Percentiles rank a stretch among this genome's conserved stretches.
phyloP scores from a whole-genome alignment of 2,329 filamentous ascomycete species.

The Talaromyces rugulosus region DNA sequence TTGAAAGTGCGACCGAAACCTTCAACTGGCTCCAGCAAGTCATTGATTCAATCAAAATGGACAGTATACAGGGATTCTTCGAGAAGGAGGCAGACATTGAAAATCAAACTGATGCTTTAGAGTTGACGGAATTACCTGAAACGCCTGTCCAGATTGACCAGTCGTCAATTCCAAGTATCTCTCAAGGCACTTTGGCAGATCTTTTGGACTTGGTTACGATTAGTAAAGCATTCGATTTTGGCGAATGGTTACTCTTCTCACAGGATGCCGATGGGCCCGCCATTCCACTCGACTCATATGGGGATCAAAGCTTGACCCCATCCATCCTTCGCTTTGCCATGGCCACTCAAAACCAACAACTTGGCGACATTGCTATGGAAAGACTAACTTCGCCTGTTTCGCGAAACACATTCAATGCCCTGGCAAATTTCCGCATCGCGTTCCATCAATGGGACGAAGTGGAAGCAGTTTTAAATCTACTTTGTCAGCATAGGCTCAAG shows the following conservation, averaged over 20 bases:
- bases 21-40: conserved; percentile 31
- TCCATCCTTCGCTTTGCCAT: conserved; percentile 53
- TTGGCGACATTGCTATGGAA: conserved; percentile 26
- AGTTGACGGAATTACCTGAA: not conserved
- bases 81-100: conserved; percentile 6
- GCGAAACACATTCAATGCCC: conserved; percentile 31
- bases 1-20: conserved; percentile 24
- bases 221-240: conserved; percentile 45
- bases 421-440: conserved; percentile 31
- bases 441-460: conserved; percentile 31
- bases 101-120: not conserved
- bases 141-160: conserved; percentile 18
- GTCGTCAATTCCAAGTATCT: conserved; percentile 37
- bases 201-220: conserved; percentile 50
- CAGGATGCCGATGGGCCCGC: conserved; percentile 52
- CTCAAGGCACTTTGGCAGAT: conserved; percentile 44
- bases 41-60: conserved; percentile 32
- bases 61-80: conserved; percentile 30
- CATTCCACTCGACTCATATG: conserved; percentile 44
- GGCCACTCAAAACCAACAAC: conserved; percentile 41
- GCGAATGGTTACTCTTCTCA: conserved; percentile 51
- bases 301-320: conserved; percentile 46
- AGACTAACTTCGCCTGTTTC: conserved; percentile 29
- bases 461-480: conserved; percentile 27
- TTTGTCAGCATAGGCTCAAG: conserved; percentile 29